Evolutionary conservation across 352 stramenopile species (phyloP).

Genomic region (Globisporangium splendens): DNA sequence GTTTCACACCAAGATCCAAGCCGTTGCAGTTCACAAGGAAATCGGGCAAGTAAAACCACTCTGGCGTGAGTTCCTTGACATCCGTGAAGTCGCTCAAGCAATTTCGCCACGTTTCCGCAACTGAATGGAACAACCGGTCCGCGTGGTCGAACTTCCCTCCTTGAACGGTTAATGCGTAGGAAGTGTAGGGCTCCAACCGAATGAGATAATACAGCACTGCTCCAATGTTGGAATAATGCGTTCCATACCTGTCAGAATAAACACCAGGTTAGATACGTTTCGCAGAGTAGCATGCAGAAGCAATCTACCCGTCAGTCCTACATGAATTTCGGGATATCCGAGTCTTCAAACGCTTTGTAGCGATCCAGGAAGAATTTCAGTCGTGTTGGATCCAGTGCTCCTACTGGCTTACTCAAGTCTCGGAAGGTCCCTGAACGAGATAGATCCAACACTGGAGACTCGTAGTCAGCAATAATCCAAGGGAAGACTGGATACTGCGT

Average conservation of each 20-base stretch:
- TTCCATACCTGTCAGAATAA: slow-evolving; percentile 63
- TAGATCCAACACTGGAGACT: slow-evolving; percentile 66
- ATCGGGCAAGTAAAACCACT: slow-evolving; percentile 93
- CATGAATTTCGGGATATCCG: slow-evolving; percentile 88
- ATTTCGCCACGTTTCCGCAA: slow-evolving; percentile 89
- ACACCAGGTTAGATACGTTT: not conserved
- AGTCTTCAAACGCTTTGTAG: slow-evolving; percentile 89
- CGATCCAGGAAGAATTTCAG: slow-evolving; percentile 93
- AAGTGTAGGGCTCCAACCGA: slow-evolving; percentile 97
- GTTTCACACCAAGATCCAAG: slow-evolving; percentile 73
- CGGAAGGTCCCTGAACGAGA: slow-evolving; percentile 84
- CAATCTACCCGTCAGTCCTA: slow-evolving; percentile 25
- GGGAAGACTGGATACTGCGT: slow-evolving; percentile 96
- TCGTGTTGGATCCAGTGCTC: slow-evolving; percentile 91
- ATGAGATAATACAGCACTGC: slow-evolving; percentile 99
- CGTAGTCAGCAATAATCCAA: slow-evolving; percentile 89
- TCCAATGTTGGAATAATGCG: slow-evolving; percentile 90
- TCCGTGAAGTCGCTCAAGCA: slow-evolving; percentile 89
- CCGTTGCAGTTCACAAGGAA: slow-evolving; percentile 89
- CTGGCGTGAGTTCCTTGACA: slow-evolving; percentile 92
- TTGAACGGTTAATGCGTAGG: slow-evolving; percentile 93
- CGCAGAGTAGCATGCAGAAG: not conserved
- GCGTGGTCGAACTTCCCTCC: slow-evolving; percentile 94
- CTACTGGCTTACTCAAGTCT: slow-evolving; percentile 97
- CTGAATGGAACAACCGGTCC: slow-evolving; percentile 91